Base-by-base conservation (phyloP, 257 asterid genomes). In the Solanum sejunctum region DNA sequence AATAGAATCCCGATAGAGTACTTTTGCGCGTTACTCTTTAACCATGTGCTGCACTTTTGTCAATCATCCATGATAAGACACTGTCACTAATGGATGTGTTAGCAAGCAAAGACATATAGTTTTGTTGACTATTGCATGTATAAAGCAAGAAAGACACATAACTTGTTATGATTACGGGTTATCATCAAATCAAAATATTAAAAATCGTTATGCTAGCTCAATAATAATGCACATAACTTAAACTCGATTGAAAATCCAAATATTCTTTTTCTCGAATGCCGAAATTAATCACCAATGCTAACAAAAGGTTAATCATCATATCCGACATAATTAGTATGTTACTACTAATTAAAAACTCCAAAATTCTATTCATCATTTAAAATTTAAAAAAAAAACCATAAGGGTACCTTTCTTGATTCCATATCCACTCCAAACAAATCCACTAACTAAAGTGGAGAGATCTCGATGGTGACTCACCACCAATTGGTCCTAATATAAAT, bases 401-500 rank as follows among this genome's bases (percentile, higher is more conserved):
- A 88, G 72, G 54, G 54, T 86, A 85, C 86, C 89, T 86, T 85
- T 81, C 60, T 84, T 54, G 85, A 79, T 63, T 81, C 85, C 71
- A 81, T 72, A 85, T 73, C 81, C 75, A 78, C 77, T 75, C 64
- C 87, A 49, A 85, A 86, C 88, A 89, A 90, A 87, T 45, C 85
- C 85, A 89, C 84, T 39, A 86, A 60, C 86, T 81, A 89, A 86
- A 88, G 93, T 87, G 90, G 88, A 55, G 85, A 49, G 81, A 73
- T 13, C 60, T 73, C 18, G 70, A 83, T 70, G 86, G 89, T 1
- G 75, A 49, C 84, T 43, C 85, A 49, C 12, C 28, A 85, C 51
- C 84, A n/a, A 88, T 67, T 73, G 57, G 45, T 60, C 70, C 78
- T 70, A 60, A 28, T 9, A 52, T 90, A 92, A 21, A 9, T 66